These are phyloP conservation scores for Curvularia spicifera DNA, from an alignment of 2,329 filamentous ascomycete species.

Conservation along the genomic window DNA sequence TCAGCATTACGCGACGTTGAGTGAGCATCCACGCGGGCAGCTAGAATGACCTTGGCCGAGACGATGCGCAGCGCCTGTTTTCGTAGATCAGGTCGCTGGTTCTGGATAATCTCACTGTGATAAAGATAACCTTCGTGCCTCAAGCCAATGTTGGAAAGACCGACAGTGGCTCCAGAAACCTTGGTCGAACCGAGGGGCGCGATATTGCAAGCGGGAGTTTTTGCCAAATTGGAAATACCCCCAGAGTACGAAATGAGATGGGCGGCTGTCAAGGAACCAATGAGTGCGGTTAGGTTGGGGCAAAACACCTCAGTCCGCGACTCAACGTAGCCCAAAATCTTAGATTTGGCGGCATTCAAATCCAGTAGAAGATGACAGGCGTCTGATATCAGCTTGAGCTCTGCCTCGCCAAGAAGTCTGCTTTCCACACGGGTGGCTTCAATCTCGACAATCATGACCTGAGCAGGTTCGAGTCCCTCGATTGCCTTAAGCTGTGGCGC, in stretches of 20 bases:
- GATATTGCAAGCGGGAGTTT: constrained; percentile 92
- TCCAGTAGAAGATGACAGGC: constrained; percentile 90
- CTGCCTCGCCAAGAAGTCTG: constrained; percentile 73
- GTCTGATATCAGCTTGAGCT: constrained; percentile 74
- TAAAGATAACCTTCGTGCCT: constrained; percentile 93
- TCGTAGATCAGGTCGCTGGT: constrained; percentile 84
- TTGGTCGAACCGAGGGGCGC: constrained; percentile 90
- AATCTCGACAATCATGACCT: constrained; percentile 93
- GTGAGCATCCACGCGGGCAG: constrained; percentile 85
- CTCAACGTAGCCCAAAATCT: constrained; percentile 90
- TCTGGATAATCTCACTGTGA: constrained; percentile 85
- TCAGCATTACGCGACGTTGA: constrained; percentile 82
- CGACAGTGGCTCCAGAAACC: constrained; percentile 78
- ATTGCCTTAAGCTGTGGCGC: constrained; percentile 79
- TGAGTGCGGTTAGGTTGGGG: constrained; percentile 87
- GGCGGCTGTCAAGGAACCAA: constrained; percentile 90
- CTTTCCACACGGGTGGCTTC: constrained; percentile 92
- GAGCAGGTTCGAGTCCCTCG: constrained; percentile 75
- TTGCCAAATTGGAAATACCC: constrained; percentile 84
- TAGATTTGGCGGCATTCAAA: constrained; percentile 84
- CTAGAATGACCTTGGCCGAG: constrained; percentile 90
- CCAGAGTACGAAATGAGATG: constrained; percentile 96
- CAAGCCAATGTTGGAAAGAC: constrained; percentile 83
- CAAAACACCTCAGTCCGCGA: constrained; percentile 97
- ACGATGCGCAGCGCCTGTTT: constrained; percentile 95